Conservation (phyloP, 768 basidiomycete species). For the Rubroboletus pulcherrimus region DNA sequence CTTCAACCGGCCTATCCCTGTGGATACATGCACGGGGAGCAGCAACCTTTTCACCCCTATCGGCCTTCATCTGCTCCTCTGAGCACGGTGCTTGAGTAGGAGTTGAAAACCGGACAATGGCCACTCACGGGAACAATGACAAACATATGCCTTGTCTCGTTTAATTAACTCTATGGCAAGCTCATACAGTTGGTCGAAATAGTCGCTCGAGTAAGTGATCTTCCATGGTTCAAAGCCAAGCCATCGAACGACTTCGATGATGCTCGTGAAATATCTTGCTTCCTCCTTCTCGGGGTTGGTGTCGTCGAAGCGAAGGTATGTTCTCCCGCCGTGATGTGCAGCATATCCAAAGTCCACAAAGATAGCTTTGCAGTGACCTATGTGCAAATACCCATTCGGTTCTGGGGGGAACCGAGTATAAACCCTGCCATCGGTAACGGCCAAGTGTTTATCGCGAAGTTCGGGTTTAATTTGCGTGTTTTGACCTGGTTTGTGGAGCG, state of each 20-base stretch:
- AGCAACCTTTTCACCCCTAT: conserved; percentile 82
- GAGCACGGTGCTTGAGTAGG: conserved; percentile 7
- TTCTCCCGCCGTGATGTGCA: conserved; percentile 86
- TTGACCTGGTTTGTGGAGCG: conserved; percentile 88
- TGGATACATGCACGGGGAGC: conserved; percentile 84
- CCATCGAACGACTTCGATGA: conserved; percentile 94
- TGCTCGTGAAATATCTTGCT: conserved; percentile 92
- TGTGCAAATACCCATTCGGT: conserved; percentile 94
- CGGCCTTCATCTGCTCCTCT: conserved; percentile 91
- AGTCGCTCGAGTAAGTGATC: conserved; percentile 98
- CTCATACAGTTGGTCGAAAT: conserved; percentile 84
- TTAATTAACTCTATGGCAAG: conserved; percentile 86
- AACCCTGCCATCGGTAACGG: conserved; percentile 75
- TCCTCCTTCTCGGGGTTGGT: conserved; percentile 99
- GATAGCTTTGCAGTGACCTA: conserved; percentile 98
- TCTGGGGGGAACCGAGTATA: conserved; percentile 98
- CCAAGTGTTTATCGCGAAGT: conserved; percentile 78
- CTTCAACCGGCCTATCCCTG: conserved; percentile 77
- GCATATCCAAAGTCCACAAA: conserved; percentile 99
- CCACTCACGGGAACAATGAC: conserved; percentile 87
- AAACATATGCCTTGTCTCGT: conserved; percentile 91
- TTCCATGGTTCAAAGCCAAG: conserved; percentile 97
- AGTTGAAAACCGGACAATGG: not conserved
- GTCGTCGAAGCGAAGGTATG: conserved; percentile 95
- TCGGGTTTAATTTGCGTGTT: conserved; percentile 82